A percentile compares a stretch with the other conserved stretches of the same genome.
Evolutionary conservation across 495 filamentous ascomycete species (phyloP).

Genomic region (Choiromyces venosus): DNA sequence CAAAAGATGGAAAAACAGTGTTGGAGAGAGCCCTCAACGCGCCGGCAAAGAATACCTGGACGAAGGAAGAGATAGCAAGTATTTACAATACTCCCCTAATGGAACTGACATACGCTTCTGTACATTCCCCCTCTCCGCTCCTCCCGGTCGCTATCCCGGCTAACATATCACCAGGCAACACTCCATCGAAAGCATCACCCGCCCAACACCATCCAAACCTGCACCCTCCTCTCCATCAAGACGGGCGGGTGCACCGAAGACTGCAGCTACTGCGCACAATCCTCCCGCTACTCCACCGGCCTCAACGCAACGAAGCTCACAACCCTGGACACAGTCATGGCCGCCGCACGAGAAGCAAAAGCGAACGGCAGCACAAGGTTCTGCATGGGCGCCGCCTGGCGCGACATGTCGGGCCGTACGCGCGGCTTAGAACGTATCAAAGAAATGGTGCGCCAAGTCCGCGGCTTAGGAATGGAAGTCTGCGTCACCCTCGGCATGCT

Average conservation of each 20-base stretch:
- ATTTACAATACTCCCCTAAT: conserved; percentile 74
- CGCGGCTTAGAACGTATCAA: conserved; percentile 69
- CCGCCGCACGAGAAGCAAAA: conserved; percentile 67
- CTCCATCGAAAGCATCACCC: conserved; percentile 77
- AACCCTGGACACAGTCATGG: conserved; percentile 69
- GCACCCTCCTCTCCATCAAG: conserved; percentile 91
- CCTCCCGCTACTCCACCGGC: conserved; percentile 70
- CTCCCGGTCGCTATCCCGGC: conserved; percentile 3
- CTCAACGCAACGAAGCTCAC: conserved; percentile 71
- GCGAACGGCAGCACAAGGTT: conserved; percentile 76
- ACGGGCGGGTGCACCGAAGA: conserved; percentile 86
- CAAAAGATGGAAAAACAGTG: background rate
- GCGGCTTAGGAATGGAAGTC: conserved; percentile 74
- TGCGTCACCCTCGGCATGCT: conserved; percentile 90
- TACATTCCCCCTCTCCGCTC: conserved; percentile 44
- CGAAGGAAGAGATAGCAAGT: conserved; percentile 65
- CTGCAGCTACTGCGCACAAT: conserved; percentile 84
- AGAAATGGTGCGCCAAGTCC: conserved; percentile 71
- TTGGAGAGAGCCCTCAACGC: background rate
- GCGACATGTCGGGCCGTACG: conserved; percentile 85
- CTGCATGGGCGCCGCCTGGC: conserved; percentile 89
- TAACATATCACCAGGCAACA: conserved; percentile 50
- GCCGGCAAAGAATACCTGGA: conserved; percentile 59
- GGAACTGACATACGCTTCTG: conserved; percentile 67
- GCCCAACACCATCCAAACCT: conserved; percentile 74